phyloP scores from a whole-genome alignment of 2,329 filamentous ascomycete genomes.

The Cladosporium sp. region DNA sequence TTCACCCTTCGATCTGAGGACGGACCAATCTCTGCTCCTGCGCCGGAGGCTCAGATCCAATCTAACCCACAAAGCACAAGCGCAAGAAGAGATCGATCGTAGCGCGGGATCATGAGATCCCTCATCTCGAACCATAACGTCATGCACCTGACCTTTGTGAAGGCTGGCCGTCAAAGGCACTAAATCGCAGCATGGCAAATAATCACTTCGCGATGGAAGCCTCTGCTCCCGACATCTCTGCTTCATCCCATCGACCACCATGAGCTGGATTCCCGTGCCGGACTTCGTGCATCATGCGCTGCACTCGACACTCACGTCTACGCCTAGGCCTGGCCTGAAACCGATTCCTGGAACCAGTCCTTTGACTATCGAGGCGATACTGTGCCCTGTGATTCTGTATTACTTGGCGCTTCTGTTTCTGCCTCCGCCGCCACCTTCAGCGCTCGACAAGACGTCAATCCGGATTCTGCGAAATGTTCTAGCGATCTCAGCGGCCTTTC shows the following conservation, averaged over 20 bases:
- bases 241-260: background rate
- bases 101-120: constrained; percentile 17
- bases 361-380: constrained; percentile 41
- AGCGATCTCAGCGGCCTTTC: constrained; percentile 39
- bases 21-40: background rate
- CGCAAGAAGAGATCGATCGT: constrained; percentile 8
- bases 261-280: constrained; percentile 13
- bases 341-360: constrained; percentile 44
- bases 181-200: background rate
- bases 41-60: background rate
- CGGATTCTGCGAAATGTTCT: constrained; percentile 40
- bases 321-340: constrained; percentile 41
- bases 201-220: background rate
- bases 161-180: constrained; percentile 1
- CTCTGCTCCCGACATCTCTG: background rate
- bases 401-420: constrained; percentile 46
- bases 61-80: constrained; percentile 11
- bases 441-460: constrained; percentile 33
- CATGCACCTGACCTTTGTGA: constrained; percentile 5
- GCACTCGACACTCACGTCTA: constrained; percentile 26
- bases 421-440: constrained; percentile 41
- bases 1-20: background rate
- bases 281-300: constrained; percentile 27
- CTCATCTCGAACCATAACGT: constrained; percentile 9
- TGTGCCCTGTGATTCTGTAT: constrained; percentile 45